Percentiles rank a stretch among this genome's conserved stretches.
These are phyloP conservation scores for Crotalaria pallida DNA, from an alignment of 306 rosid genomes.

Conservation along the genomic window DNA sequence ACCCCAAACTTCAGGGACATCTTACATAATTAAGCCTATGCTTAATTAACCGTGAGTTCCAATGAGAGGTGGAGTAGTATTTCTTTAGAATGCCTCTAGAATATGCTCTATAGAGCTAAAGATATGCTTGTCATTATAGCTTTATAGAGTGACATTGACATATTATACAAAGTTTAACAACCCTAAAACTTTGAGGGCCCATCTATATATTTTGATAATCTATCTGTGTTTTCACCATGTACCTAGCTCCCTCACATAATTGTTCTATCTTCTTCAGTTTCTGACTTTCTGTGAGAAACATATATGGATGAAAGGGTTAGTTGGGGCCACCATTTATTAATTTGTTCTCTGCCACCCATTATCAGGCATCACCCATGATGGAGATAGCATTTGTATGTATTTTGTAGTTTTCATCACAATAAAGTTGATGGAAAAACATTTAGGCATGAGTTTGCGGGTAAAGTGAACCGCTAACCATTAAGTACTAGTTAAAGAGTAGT, in stretches of 20 bases:
- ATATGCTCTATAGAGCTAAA: slow-evolving; percentile 18
- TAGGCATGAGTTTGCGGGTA: too few species aligned
- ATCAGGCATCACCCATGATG: neutral
- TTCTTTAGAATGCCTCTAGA: slow-evolving; percentile 15
- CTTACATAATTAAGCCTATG: too few species aligned
- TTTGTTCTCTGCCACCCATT: slow-evolving; percentile 9
- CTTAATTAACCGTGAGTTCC: neutral
- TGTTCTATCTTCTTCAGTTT: neutral
- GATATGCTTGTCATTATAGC: neutral
- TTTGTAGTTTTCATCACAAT: too few species aligned
- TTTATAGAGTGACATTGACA: neutral
- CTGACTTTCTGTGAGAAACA: slow-evolving; percentile 5
- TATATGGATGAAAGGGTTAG: neutral
- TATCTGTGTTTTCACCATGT: neutral
- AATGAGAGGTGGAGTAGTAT: neutral
- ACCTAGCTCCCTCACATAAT: neutral
- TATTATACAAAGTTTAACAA: neutral
- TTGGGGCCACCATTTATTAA: slow-evolving; percentile 2
- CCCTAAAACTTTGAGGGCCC: slow-evolving; percentile 15
- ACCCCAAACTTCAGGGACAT: too few species aligned
- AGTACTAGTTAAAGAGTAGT: too few species aligned
- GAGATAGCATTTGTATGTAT: neutral
- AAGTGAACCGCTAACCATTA: too few species aligned
- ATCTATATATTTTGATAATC: neutral
- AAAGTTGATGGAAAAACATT: too few species aligned